A percentile compares a stretch with the other conserved stretches of the same genome.
These are phyloP conservation scores for Pseudozyma flocculosa DNA, from an alignment of 1,284 basidiomycete genomes.

Conservation along the genomic window DNA sequence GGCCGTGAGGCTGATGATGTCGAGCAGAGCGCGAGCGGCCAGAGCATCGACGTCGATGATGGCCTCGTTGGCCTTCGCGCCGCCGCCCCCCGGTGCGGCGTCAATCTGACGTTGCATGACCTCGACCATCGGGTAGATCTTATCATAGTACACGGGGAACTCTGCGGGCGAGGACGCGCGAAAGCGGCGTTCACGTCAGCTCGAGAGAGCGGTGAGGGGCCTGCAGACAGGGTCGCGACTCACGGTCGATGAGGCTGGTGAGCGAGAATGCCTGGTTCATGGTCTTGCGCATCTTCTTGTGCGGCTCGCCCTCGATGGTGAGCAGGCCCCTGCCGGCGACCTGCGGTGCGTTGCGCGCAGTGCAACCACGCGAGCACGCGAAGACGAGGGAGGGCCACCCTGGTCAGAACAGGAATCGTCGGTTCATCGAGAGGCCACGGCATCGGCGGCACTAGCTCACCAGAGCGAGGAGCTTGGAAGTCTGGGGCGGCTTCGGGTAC, in stretches of 20 bases:
- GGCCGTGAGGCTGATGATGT: constrained; percentile 52
- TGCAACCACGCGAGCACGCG: too few species aligned
- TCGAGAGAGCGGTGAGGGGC: too few species aligned
- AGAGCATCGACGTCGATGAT: constrained; percentile 43
- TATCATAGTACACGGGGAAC: constrained; percentile 42
- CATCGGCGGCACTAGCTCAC: too few species aligned
- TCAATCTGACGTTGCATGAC: constrained; percentile 32
- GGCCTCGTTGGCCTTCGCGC: constrained; percentile 14
- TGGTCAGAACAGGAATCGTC: too few species aligned
- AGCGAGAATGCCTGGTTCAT: constrained; percentile 49
- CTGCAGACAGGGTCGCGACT: too few species aligned
- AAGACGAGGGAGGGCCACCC: too few species aligned
- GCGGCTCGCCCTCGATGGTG: constrained; percentile 38
- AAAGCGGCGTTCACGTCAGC: not conserved
- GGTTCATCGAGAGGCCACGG: too few species aligned
- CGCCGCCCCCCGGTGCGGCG: not conserved
- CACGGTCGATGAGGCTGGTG: constrained; percentile 32
- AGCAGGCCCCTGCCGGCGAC: constrained; percentile 43
- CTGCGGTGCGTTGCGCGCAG: too few species aligned
- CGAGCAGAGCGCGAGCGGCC: constrained; percentile 47
- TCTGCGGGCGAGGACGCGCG: constrained; percentile 1
- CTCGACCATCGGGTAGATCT: constrained; percentile 33
- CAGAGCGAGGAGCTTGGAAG: constrained; percentile 29
- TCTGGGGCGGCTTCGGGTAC: constrained; percentile 31
- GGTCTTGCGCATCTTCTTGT: constrained; percentile 40